These are phyloP conservation scores for Phaseolus lunatus DNA, from an alignment of 306 rosid genomes.

Conservation along the genomic window DNA sequence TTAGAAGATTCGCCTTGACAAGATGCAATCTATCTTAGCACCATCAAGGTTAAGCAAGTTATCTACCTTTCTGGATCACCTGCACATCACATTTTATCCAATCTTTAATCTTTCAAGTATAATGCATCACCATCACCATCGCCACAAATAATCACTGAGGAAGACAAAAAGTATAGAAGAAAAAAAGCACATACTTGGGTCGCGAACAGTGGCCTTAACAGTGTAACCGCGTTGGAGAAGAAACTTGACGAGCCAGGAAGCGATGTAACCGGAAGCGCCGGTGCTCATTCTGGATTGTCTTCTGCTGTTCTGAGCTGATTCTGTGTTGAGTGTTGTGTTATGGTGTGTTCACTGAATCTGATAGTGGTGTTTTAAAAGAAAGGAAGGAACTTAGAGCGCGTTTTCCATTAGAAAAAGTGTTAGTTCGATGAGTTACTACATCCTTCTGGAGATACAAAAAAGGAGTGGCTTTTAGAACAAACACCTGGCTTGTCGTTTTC, in stretches of 20 bases:
- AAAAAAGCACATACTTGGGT: conserved; percentile 38
- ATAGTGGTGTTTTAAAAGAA: too few species aligned
- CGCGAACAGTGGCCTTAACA: conserved; percentile 56
- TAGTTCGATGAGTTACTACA: too few species aligned
- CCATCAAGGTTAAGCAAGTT: conserved; percentile 57
- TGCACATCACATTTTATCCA: conserved; percentile 5
- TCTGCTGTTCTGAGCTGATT: neutral
- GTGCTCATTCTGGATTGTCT: conserved; percentile 46
- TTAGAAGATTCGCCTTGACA: conserved; percentile 50
- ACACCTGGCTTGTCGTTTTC: too few species aligned
- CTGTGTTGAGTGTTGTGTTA: too few species aligned
- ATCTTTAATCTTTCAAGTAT: neutral
- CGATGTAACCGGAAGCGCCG: conserved; percentile 60
- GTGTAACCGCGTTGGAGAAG: conserved; percentile 57
- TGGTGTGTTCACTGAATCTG: too few species aligned
- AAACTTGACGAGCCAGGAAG: conserved; percentile 57
- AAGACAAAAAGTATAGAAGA: neutral
- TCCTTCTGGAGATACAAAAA: too few species aligned
- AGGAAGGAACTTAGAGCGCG: too few species aligned
- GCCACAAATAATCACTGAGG: neutral
- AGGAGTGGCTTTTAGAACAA: too few species aligned
- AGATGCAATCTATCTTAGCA: conserved; percentile 58
- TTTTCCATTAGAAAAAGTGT: too few species aligned
- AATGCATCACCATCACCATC: neutral
- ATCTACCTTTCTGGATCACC: conserved; percentile 46